Evolutionary conservation across 2,329 filamentous ascomycete genomes (phyloP).

Genomic region (Ustulina deusta): DNA sequence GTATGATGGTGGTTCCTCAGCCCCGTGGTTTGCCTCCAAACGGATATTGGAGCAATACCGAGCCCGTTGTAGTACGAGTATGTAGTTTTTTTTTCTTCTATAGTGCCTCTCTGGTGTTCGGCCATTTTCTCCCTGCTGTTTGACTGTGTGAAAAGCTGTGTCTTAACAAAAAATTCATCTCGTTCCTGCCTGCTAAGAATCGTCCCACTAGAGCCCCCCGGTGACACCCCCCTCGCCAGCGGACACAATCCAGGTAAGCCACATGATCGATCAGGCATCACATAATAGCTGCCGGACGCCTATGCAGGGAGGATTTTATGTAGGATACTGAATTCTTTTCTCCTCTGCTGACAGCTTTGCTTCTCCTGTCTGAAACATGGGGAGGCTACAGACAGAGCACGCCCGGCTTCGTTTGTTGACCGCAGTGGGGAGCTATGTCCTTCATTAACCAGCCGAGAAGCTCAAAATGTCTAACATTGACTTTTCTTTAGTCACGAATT

Average conservation of each 20-base stretch:
- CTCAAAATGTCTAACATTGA: constrained; percentile 18
- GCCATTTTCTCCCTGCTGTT: too few relatives aligned
- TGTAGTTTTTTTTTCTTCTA: constrained; percentile 42
- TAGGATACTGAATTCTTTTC: constrained; percentile 26
- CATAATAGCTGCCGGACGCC: constrained; percentile 31
- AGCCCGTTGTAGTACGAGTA: constrained; percentile 56
- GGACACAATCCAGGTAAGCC: constrained; percentile 52
- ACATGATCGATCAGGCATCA: constrained; percentile 34
- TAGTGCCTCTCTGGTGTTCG: too few relatives aligned
- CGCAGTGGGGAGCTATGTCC: not conserved
- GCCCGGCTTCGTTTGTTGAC: not conserved
- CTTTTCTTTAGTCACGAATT: constrained; percentile 50
- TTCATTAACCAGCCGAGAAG: not conserved
- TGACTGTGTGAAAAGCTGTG: too few relatives aligned
- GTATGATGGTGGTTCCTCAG: constrained; percentile 62
- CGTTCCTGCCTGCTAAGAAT: constrained; percentile 33
- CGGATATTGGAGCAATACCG: constrained; percentile 55
- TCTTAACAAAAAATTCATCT: too few relatives aligned
- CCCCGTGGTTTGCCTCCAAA: constrained; percentile 55
- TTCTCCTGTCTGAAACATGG: not conserved
- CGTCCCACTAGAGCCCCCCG: constrained; percentile 41
- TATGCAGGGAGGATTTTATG: constrained; percentile 25
- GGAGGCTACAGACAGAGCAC: constrained; percentile 16
- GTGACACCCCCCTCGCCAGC: constrained; percentile 43
- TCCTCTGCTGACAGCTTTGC: not conserved